phyloP scores from a whole-genome alignment of 352 stramenopile genomes.

The Globisporangium lucens region DNA sequence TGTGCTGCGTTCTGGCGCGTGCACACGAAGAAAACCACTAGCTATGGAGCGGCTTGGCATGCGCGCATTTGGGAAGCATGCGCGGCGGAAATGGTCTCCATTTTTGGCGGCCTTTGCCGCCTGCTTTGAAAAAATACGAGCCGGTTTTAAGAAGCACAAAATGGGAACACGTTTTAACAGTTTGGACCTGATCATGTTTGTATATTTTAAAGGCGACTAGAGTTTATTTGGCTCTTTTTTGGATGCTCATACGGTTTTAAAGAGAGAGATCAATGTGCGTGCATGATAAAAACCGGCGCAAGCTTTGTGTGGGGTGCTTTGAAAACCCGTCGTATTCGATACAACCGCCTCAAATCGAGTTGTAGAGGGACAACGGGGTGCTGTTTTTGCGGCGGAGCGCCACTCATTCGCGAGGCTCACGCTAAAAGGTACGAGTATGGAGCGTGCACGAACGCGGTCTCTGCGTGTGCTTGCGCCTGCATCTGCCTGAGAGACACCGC shows the following conservation, averaged over 20 bases:
- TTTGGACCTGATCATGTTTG: no score
- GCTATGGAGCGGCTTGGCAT: neutral
- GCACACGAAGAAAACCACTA: neutral
- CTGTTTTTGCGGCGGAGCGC: slow-evolving; percentile 11
- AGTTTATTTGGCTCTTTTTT: no score
- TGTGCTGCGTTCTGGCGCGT: neutral
- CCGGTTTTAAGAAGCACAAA: neutral
- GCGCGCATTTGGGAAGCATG: neutral
- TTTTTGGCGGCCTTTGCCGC: neutral
- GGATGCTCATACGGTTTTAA: no score
- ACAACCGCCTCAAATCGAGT: neutral
- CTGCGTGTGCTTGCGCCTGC: neutral
- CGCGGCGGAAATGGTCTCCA: neutral
- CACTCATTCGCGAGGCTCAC: slow-evolving; percentile 12
- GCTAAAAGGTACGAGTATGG: slow-evolving; percentile 4
- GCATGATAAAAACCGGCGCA: neutral
- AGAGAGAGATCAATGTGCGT: neutral
- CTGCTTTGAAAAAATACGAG: neutral
- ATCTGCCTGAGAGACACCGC: neutral
- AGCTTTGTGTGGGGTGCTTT: neutral
- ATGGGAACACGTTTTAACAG: no score
- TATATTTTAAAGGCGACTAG: no score
- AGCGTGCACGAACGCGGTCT: neutral
- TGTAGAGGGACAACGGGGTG: neutral
- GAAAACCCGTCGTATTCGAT: neutral